A percentile compares a stretch with the other conserved stretches of the same genome.
These are phyloP conservation scores for Diaporthe sp. DNA, from an alignment of 2,329 filamentous ascomycete species.

Conservation along the genomic window DNA sequence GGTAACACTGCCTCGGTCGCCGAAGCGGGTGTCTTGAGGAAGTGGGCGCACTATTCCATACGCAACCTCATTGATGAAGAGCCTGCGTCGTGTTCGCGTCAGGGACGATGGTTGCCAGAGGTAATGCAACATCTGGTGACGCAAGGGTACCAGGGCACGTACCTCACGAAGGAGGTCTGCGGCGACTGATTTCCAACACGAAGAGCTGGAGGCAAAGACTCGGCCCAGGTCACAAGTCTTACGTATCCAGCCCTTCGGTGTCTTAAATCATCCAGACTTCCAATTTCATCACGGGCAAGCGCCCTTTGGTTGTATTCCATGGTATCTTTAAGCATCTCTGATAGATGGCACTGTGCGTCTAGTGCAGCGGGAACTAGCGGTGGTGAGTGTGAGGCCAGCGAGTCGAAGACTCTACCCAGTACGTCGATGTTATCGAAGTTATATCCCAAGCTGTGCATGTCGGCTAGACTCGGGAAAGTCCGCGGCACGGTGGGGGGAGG, in stretches of 20 bases:
- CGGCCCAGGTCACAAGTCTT: neutral
- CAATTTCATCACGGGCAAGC: neutral
- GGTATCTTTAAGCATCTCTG: neutral
- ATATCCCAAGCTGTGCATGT: neutral
- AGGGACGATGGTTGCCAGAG: too few relatives aligned
- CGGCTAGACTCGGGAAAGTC: neutral
- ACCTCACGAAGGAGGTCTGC: neutral
- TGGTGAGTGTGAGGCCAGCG: neutral
- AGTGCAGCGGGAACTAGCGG: neutral
- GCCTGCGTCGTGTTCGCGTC: neutral
- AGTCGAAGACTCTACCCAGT: neutral
- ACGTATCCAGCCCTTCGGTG: neutral
- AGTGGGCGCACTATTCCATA: conserved; percentile 2
- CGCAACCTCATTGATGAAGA: conserved; percentile 17
- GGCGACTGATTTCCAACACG: neutral
- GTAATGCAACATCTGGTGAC: neutral
- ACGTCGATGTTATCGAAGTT: neutral
- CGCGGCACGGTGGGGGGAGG: neutral
- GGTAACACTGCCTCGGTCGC: neutral
- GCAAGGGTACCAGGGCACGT: too few relatives aligned
- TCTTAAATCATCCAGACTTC: neutral
- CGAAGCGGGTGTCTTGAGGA: neutral
- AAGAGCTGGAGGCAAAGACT: neutral
- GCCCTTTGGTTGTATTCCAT: neutral
- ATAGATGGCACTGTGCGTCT: neutral